Evolutionary conservation across 1,284 basidiomycete species (phyloP).

Genomic region (Ustilago cynodontis): DNA sequence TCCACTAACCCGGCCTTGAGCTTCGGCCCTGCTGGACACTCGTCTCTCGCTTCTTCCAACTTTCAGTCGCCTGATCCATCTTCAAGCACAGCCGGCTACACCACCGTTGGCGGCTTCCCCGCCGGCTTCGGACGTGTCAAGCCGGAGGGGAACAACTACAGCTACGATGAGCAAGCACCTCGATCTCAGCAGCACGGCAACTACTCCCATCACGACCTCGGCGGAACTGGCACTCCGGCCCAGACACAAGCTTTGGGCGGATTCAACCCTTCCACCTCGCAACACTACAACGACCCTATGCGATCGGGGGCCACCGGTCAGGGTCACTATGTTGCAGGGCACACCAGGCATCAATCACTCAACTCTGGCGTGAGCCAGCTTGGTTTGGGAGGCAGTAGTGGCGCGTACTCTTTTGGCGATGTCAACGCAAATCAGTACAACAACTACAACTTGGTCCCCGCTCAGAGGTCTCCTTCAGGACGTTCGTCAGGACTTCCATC

Average conservation of each 20-base stretch:
- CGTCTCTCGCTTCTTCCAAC: slow-evolving; percentile 22
- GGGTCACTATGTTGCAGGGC: slow-evolving; percentile 25
- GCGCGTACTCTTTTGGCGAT: slow-evolving; percentile 38
- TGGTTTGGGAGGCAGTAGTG: slow-evolving; percentile 27
- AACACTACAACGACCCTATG: slow-evolving; percentile 27
- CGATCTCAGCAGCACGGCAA: slow-evolving; percentile 51
- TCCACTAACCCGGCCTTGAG: slow-evolving; percentile 47
- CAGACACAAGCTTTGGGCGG: slow-evolving; percentile 45
- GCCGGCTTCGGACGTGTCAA: slow-evolving; percentile 37
- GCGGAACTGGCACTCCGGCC: slow-evolving; percentile 25
- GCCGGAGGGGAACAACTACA: slow-evolving; percentile 31
- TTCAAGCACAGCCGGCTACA: slow-evolving; percentile 37
- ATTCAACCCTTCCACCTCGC: slow-evolving; percentile 34
- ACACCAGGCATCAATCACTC: slow-evolving; percentile 46
- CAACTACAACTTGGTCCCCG: slow-evolving; percentile 48
- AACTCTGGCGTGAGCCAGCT: slow-evolving; percentile 44
- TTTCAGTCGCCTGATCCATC: slow-evolving; percentile 46
- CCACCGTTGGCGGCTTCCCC: slow-evolving; percentile 28
- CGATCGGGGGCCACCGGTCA: slow-evolving; percentile 17
- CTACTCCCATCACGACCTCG: slow-evolving; percentile 50
- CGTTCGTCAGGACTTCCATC: slow-evolving; percentile 24
- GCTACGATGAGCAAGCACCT: slow-evolving; percentile 50
- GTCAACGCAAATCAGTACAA: slow-evolving; percentile 38
- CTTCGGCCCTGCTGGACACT: slow-evolving; percentile 37
- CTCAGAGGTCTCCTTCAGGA: slow-evolving; percentile 35